Percentiles rank a stretch among this genome's conserved stretches.
Evolutionary conservation across 208 protist genomes (phyloP).

Genomic region (Crithidia sp.): DNA sequence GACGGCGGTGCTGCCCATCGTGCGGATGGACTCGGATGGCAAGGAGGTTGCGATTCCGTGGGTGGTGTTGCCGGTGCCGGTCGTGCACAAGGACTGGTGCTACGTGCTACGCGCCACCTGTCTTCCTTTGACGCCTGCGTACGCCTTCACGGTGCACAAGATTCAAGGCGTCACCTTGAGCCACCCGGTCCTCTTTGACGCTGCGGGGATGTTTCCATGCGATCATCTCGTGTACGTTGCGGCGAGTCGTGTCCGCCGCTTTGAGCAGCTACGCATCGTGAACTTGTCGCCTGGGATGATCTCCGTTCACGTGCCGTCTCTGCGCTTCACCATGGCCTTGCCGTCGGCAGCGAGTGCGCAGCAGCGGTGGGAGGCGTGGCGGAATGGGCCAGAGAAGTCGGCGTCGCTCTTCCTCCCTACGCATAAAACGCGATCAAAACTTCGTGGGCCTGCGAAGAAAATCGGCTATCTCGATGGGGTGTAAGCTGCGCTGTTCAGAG

Average conservation of each 20-base stretch:
- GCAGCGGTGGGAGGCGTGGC: conserved; percentile 41
- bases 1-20: conserved; percentile 55
- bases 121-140: conserved; percentile 84
- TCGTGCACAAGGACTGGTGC: conserved; percentile 40
- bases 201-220: conserved; percentile 73
- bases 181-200: conserved; percentile 77
- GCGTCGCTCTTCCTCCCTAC: conserved; percentile 8
- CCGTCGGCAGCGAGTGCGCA: conserved; percentile 30
- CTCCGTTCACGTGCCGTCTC: conserved; percentile 66
- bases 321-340: conserved; percentile 53
- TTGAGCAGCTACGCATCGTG: conserved; percentile 74
- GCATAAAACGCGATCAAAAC: neutral
- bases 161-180: conserved; percentile 86
- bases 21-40: conserved; percentile 73
- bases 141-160: conserved; percentile 93
- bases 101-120: conserved; percentile 46
- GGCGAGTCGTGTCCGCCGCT: conserved; percentile 76
- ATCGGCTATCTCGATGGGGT: neutral
- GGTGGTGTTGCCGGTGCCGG: conserved; percentile 45
- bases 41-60: conserved; percentile 79
- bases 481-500: too few species aligned
- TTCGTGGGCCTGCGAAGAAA: neutral
- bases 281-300: conserved; percentile 78
- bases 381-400: neutral
- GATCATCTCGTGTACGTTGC: conserved; percentile 91